Conservation (phyloP, 2,329 filamentous ascomycete species). For the Berkeleyomyces basicola region DNA sequence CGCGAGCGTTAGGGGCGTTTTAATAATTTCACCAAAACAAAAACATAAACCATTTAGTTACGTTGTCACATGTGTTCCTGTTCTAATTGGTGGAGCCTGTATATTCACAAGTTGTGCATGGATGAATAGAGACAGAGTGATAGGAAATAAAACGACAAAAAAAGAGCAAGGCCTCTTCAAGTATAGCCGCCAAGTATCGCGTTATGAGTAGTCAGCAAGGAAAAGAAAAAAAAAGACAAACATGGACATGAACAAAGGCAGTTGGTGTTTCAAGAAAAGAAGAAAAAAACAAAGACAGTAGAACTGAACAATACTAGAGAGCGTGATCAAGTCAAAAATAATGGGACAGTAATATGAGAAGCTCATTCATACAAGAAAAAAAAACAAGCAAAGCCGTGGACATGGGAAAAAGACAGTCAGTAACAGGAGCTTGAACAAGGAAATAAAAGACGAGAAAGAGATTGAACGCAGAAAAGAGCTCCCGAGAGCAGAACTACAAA, state of each 20-base stretch:
- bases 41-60: too few species aligned
- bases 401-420: neutral
- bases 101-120: neutral
- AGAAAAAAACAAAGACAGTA: neutral
- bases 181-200: neutral
- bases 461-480: neutral
- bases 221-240: constrained; percentile 2
- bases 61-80: too few species aligned
- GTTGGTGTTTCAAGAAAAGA: neutral
- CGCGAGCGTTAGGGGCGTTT: neutral
- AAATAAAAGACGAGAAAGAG: neutral
- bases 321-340: too few species aligned
- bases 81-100: neutral
- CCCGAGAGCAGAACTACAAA: neutral
- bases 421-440: neutral
- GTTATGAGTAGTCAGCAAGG: neutral
- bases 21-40: too few species aligned
- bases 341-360: too few species aligned
- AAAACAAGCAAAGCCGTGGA: neutral
- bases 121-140: neutral
- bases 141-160: neutral
- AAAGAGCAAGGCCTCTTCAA: neutral
- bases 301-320: too few species aligned
- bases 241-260: neutral
- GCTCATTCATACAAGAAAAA: neutral